phyloP scores from a whole-genome alignment of 2,329 filamentous ascomycete species.

The Pseudogymnoascus sp. region DNA sequence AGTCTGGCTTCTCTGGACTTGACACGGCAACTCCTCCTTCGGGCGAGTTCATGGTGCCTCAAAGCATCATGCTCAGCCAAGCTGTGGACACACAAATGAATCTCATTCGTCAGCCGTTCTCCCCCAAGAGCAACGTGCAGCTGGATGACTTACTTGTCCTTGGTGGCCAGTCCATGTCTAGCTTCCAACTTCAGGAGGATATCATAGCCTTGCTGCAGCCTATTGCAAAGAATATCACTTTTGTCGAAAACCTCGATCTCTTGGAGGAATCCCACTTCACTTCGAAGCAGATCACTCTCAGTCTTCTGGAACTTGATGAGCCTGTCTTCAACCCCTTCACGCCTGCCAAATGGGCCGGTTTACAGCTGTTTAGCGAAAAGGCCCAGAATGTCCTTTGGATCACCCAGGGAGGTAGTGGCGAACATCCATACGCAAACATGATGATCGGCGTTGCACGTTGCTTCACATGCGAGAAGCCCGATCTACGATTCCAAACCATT shows the following conservation, averaged over 20 bases:
- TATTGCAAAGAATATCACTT: slow-evolving; percentile 12
- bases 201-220: not conserved
- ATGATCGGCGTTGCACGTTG: slow-evolving; percentile 13
- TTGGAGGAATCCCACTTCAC: slow-evolving; percentile 19
- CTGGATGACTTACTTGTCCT: slow-evolving; percentile 20
- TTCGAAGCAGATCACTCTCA: not conserved
- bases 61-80: slow-evolving; percentile 30
- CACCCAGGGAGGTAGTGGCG: slow-evolving; percentile 8
- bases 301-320: slow-evolving; percentile 29
- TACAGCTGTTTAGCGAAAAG: not conserved
- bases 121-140: not conserved
- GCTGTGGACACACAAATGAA: slow-evolving; percentile 30
- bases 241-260: slow-evolving; percentile 15
- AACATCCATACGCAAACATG: slow-evolving; percentile 15
- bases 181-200: slow-evolving; percentile 12
- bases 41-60: slow-evolving; percentile 2
- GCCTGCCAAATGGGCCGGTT: not conserved
- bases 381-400: slow-evolving; percentile 13
- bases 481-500: slow-evolving; percentile 12
- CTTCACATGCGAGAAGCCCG: slow-evolving; percentile 2
- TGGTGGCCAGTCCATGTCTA: slow-evolving; percentile 18
- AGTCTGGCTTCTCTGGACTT: slow-evolving; percentile 29
- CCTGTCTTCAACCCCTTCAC: slow-evolving; percentile 21
- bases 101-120: slow-evolving; percentile 28
- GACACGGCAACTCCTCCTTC: slow-evolving; percentile 22